These are phyloP conservation scores for Rhizopogon roseolus DNA, from an alignment of 768 basidiomycete genomes.

Conservation along the genomic window DNA sequence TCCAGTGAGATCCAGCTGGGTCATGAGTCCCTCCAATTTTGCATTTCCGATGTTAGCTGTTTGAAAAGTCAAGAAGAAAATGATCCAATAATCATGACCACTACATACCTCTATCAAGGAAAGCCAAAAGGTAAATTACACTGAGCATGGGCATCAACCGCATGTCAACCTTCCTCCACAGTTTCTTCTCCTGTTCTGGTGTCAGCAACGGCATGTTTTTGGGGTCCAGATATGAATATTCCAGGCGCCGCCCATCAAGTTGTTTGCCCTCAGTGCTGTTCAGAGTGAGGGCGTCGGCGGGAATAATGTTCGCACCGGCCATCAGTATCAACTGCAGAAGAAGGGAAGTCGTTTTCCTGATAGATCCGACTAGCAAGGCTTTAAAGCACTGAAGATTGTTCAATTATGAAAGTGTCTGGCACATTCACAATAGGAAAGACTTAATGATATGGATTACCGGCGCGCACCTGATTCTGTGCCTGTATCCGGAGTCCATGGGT, in stretches of 20 bases:
- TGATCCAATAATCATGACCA: not conserved
- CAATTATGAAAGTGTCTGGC: too few species aligned
- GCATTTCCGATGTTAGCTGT: slow-evolving; percentile 43
- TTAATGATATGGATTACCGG: too few species aligned
- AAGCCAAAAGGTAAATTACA: slow-evolving; percentile 56
- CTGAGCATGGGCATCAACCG: slow-evolving; percentile 52
- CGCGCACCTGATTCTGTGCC: too few species aligned
- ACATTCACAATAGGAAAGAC: too few species aligned
- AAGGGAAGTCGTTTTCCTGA: not conserved
- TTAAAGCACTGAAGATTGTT: not conserved
- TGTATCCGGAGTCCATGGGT: too few species aligned
- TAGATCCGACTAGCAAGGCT: not conserved
- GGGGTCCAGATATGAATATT: not conserved
- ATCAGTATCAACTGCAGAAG: not conserved
- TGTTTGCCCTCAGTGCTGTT: not conserved
- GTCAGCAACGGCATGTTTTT: slow-evolving; percentile 16
- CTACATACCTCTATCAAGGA: slow-evolving; percentile 51
- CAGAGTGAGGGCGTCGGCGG: not conserved
- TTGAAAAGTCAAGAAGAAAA: not conserved
- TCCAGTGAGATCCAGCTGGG: slow-evolving; percentile 47
- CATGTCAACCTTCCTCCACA: slow-evolving; percentile 54
- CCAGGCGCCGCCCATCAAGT: not conserved
- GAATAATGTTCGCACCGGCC: not conserved
- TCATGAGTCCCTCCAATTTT: slow-evolving; percentile 52
- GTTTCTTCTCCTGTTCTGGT: slow-evolving; percentile 41